These are phyloP conservation scores for Novymonas esmeraldas DNA, from an alignment of 208 protist genomes.

Conservation along the genomic window DNA sequence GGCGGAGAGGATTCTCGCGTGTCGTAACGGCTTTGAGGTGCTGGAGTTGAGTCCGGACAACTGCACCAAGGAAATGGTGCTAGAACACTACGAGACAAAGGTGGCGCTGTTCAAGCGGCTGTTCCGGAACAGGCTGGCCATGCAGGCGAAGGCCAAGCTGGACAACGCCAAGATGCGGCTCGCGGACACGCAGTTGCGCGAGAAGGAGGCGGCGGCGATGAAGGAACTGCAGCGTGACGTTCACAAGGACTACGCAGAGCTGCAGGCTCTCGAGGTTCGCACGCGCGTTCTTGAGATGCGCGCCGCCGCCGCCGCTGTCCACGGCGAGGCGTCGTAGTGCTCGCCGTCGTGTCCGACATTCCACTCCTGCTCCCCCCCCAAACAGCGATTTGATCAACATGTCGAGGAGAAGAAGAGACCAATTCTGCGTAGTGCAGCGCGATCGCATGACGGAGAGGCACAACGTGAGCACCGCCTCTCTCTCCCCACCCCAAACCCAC, in stretches of 20 bases:
- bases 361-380: no score
- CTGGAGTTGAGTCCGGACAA: constrained; percentile 61
- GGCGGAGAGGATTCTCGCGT: constrained; percentile 72
- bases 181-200: constrained; percentile 60
- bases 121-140: constrained; percentile 77
- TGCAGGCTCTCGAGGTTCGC: constrained; percentile 58
- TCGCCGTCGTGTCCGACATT: no score
- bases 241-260: constrained; percentile 42
- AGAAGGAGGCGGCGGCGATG: constrained; percentile 52
- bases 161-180: constrained; percentile 82
- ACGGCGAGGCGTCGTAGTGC: background rate
- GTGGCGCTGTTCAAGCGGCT: constrained; percentile 57
- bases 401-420: no score
- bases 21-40: constrained; percentile 76
- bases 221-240: constrained; percentile 35
- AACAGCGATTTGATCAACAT: no score
- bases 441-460: no score
- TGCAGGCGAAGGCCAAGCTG: constrained; percentile 77
- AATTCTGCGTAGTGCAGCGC: no score
- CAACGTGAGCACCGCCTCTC: no score
- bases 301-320: constrained; percentile 43
- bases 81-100: constrained; percentile 69
- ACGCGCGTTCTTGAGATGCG: constrained; percentile 70
- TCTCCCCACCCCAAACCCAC: no score
- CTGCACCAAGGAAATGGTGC: constrained; percentile 47